Evolutionary conservation across 352 stramenopile genomes (phyloP), one percentile per base, ranked within the genome.

Genomic region (Phytophthora cajani): DNA sequence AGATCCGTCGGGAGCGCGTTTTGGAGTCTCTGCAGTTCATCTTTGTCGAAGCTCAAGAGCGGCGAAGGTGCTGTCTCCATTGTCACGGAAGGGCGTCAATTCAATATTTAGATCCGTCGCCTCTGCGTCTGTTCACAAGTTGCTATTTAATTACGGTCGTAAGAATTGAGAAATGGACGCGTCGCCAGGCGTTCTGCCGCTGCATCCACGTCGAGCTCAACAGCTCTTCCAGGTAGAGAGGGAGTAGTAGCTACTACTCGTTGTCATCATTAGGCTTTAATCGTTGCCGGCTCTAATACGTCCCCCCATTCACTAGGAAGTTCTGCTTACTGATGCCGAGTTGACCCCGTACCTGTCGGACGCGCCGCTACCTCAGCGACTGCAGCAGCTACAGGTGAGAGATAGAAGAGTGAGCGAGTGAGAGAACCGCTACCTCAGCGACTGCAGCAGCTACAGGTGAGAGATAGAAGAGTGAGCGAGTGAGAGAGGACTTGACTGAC

Each of bases 221-320:
- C 77, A 84, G 30, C 60, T 82, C 33, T 79, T 87, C 38, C 67
- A 74, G 30, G 75, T 82, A 19, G 11, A 30, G n/a, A 44, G 8
- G n/a, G 27, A 17, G 38, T n/a, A n/a, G 42, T 49, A 8, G 42
- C 17, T 10, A 10, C 42, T 49, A 23, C n/a, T 50, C 23, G 17
- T 23, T 50, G 42, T 12, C 42, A 51, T 23, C 6, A n/a, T 23
- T 5, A n/a, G 2, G 4, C 36, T n/a, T 44, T 1, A 6, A 44
- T 12, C 36, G 2, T 44, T 2, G 36, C 2, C 9, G 21, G 42
- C 62, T 10, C 42, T 61, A 4, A 32, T 23, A 9, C 14, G 6
- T 33, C 25, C 23, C 25, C 23, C 8, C 17, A 25, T n/a, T 9
- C 36, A 11, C 10, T 25, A 81, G 64, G 75, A 83, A 7, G 27